Evolutionary conservation across 1,139 yeast species (phyloP), one percentile per base, ranked within the genome.

Genomic region (Blastobotrys elegans): DNA sequence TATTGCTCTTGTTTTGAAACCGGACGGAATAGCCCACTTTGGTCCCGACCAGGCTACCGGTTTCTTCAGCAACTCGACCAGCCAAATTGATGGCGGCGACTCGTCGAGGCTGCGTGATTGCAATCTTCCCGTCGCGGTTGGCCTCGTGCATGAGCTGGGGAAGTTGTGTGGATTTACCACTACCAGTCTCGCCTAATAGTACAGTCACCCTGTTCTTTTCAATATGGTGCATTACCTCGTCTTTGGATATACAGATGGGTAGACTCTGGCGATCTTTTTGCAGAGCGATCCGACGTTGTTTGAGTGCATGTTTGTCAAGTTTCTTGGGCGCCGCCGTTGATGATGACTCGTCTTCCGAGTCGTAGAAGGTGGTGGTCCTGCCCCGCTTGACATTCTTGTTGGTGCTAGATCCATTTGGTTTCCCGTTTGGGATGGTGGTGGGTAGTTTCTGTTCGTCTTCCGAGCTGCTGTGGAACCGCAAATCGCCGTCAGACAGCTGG

Each of bases 81-180:
- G 98, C 98, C 62, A 92, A 74, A 52, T 89, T 89, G 43, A 94
- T 88, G 1, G 98, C 98, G 1, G 98, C 98, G 31, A 92, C 98
- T 63, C 98, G 77, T 69, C 98, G 82, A 2, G 98, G 98, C 68
- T 92, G 98, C 0, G 98, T 92, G 6, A 92, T 90, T 0, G 95
- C 97, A 16, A 92, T 82, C 27, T 77, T 73, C 51, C 78, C 79
- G 29, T 69, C 65, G 50, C 71, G 72, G 31, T 66, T 58, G 35
- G 59, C 58, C 13, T 66, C 66, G 34, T 61, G 60, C 7, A 92
- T 66, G n/a, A 71, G 84, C 65, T 92, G 98, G 0, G 97, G 89
- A 29, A 92, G 70, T 66, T 92, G 98, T 0, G 98, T 92, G 1
- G 97, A 89, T 64, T 92, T 92, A 57, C 98, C 98, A 0, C 96